Percentiles rank a stretch among this genome's conserved stretches.
These are phyloP conservation scores for Scedosporium minutisporum DNA, from an alignment of 2,329 filamentous ascomycete species.

Conservation along the genomic window DNA sequence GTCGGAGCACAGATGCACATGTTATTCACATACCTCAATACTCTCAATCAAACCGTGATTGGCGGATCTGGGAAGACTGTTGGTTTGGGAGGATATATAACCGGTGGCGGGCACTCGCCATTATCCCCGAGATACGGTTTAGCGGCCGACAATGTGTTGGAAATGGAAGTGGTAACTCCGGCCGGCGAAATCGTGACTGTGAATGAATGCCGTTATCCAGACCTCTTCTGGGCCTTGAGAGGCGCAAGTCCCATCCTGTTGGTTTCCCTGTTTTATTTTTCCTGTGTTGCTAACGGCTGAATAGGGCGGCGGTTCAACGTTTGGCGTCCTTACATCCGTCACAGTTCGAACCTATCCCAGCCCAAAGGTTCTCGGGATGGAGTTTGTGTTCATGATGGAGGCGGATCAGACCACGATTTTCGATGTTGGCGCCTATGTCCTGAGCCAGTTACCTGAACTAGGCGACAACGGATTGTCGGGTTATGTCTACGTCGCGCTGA, in stretches of 20 bases:
- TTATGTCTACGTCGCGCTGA: too few species aligned
- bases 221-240: constrained; percentile 49
- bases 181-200: constrained; percentile 33
- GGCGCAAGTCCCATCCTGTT: constrained; percentile 26
- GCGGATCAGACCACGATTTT: too few species aligned
- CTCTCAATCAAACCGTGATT: constrained; percentile 28
- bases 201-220: constrained; percentile 36
- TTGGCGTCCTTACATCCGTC: constrained; percentile 41
- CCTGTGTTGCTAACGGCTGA: not conserved
- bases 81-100: constrained; percentile 43
- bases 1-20: not conserved
- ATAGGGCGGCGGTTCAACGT: constrained; percentile 40
- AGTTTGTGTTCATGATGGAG: not conserved
- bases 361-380: not conserved
- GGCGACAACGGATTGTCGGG: too few species aligned
- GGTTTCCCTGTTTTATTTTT: not conserved
- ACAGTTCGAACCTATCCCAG: constrained; percentile 37
- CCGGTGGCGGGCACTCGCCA: constrained; percentile 44
- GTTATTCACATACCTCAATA: not conserved
- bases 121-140: constrained; percentile 40
- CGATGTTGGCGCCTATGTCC: too few species aligned
- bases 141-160: constrained; percentile 44
- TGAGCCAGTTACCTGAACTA: too few species aligned
- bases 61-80: constrained; percentile 40
- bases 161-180: constrained; percentile 40